phyloP scores from a whole-genome alignment of 2,329 filamentous ascomycete genomes.

The Rutstroemia sp. region DNA sequence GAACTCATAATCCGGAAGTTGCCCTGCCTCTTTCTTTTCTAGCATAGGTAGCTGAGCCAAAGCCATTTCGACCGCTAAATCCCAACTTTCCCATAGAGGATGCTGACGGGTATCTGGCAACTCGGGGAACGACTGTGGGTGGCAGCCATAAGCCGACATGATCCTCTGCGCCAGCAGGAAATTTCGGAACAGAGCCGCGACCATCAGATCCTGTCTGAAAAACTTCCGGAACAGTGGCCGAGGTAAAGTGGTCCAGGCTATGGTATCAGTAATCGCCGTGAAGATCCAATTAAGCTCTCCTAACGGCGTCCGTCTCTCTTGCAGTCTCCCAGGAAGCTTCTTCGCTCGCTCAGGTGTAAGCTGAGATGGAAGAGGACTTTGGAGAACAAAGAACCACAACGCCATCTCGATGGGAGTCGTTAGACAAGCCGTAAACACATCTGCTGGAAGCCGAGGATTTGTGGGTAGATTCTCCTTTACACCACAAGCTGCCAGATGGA shows the following conservation, averaged over 20 bases:
- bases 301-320: slow-evolving; percentile 86
- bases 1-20: slow-evolving; percentile 69
- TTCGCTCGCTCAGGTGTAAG: slow-evolving; percentile 76
- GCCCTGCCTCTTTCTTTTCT: slow-evolving; percentile 66
- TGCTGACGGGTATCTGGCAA: slow-evolving; percentile 95
- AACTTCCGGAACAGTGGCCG: slow-evolving; percentile 91
- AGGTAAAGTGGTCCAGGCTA: slow-evolving; percentile 93
- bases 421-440: slow-evolving; percentile 91
- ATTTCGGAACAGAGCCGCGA: slow-evolving; percentile 94
- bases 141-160: slow-evolving; percentile 94
- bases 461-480: slow-evolving; percentile 90
- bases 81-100: slow-evolving; percentile 95
- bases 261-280: slow-evolving; percentile 96
- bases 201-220: slow-evolving; percentile 96
- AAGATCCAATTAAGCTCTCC: slow-evolving; percentile 99
- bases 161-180: slow-evolving; percentile 91
- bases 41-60: slow-evolving; percentile 81
- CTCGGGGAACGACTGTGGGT: slow-evolving; percentile 83
- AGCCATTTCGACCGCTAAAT: slow-evolving; percentile 92
- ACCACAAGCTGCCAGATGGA: slow-evolving; percentile 86
- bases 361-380: slow-evolving; percentile 60
- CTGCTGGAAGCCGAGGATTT: slow-evolving; percentile 85
- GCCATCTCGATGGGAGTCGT: slow-evolving; percentile 98
- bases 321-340: slow-evolving; percentile 82
- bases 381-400: slow-evolving; percentile 89